Percentiles rank a stretch among this genome's conserved stretches.
These are phyloP conservation scores for Peronospora destructor DNA, from an alignment of 352 stramenopile genomes.

Conservation along the genomic window DNA sequence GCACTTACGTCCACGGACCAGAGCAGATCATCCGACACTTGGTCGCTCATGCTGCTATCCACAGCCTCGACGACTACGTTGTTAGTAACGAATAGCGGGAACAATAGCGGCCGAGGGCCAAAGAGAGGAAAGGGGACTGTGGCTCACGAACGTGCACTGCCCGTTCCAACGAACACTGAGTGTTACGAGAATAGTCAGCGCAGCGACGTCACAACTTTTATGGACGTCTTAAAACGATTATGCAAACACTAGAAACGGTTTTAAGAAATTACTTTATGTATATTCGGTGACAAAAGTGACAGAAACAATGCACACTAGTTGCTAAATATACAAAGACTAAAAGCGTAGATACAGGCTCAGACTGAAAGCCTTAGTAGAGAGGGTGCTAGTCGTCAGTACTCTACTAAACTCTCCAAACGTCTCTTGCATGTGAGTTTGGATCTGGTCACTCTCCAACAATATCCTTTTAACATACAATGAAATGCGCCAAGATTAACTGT, in stretches of 20 bases:
- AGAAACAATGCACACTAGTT: no score
- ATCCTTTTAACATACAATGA: no score
- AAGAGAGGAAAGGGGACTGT: neutral
- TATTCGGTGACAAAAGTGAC: no score
- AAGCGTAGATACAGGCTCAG: no score
- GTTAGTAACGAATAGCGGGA: neutral
- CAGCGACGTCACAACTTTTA: conserved; percentile 18
- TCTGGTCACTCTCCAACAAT: no score
- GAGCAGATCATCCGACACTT: conserved; percentile 60
- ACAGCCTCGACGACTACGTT: neutral
- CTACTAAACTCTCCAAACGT: no score
- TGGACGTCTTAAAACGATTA: neutral
- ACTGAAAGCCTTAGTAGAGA: no score
- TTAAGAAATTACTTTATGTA: neutral
- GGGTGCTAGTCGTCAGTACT: no score
- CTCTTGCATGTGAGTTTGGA: no score
- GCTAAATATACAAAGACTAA: no score
- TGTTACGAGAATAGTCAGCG: conserved; percentile 36
- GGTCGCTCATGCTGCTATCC: conserved; percentile 36
- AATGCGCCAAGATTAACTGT: no score
- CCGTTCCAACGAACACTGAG: conserved; percentile 18
- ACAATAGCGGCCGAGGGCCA: neutral
- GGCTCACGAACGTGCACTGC: neutral
- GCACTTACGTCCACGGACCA: conserved; percentile 57
- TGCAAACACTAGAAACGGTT: neutral